Conservation (phyloP, 2,329 filamentous ascomycete species). For the Paraphaeosphaeria minitans region DNA sequence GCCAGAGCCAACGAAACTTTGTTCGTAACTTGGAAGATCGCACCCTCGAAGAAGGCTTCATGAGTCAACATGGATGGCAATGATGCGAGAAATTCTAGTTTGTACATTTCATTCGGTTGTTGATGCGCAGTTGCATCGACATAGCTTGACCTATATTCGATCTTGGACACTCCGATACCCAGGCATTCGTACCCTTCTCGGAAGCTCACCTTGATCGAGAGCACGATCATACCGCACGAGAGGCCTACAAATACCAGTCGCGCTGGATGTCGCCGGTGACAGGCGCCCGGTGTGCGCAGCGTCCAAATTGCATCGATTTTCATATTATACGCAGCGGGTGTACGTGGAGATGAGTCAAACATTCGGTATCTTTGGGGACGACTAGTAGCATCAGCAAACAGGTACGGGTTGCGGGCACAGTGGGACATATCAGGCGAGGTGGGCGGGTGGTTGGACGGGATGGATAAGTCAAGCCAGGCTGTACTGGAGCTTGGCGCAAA, state of each 20-base stretch:
- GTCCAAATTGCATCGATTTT: constrained; percentile 15
- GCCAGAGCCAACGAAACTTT: constrained; percentile 73
- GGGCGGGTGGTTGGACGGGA: constrained; percentile 1
- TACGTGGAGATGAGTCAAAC: background rate
- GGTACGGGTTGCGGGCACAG: background rate
- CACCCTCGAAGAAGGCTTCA: constrained; percentile 90
- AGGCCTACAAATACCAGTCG: constrained; percentile 12
- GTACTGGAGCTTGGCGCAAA: background rate
- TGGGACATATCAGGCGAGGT: background rate
- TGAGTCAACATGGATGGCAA: constrained; percentile 72
- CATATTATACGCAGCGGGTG: background rate
- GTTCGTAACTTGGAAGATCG: constrained; percentile 94
- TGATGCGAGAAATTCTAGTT: constrained; percentile 44
- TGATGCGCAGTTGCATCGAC: constrained; percentile 8
- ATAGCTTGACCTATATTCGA: constrained; percentile 3
- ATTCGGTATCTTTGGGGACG: background rate
- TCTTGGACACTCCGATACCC: constrained; percentile 4
- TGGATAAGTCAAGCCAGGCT: background rate
- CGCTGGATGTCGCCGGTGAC: background rate
- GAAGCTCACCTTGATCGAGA: constrained; percentile 8
- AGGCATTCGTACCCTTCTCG: constrained; percentile 6
- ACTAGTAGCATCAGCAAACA: background rate
- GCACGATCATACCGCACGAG: constrained; percentile 14
- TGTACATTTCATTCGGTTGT: constrained; percentile 11
- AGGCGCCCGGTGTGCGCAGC: background rate